phyloP scores from a whole-genome alignment of 1,284 basidiomycete genomes.

The Mixia osmundae region DNA sequence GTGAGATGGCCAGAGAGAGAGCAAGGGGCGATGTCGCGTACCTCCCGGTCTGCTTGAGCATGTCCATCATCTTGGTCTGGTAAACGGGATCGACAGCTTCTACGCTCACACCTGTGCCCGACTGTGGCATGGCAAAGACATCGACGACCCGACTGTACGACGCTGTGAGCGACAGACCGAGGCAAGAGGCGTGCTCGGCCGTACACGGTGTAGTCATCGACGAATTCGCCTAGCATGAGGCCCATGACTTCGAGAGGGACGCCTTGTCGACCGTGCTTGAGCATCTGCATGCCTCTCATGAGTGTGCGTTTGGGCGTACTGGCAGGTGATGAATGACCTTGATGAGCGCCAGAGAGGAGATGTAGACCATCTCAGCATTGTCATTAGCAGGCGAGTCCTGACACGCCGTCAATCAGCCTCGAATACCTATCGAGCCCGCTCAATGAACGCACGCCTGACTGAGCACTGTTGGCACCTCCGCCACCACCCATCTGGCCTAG shows the following conservation, averaged over 20 bases:
- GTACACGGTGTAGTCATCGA: constrained; percentile 84
- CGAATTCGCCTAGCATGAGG: constrained; percentile 87
- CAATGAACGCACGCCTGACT: no score
- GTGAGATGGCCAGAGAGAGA: not conserved
- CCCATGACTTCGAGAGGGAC: constrained; percentile 99
- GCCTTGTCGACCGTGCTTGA: constrained; percentile 95
- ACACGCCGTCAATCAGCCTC: no score
- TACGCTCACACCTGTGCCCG: constrained; percentile 91
- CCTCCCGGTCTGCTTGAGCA: constrained; percentile 98
- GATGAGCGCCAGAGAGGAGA: constrained; percentile 73
- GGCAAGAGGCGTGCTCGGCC: constrained; percentile 3
- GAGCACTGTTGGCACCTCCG: no score
- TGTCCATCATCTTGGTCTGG: constrained; percentile 95
- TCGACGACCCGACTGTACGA: constrained; percentile 57
- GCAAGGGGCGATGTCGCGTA: constrained; percentile 24
- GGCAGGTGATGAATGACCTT: constrained; percentile 35
- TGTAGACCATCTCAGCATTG: constrained; percentile 76
- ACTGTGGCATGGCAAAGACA: constrained; percentile 99
- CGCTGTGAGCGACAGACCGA: constrained; percentile 2
- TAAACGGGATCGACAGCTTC: constrained; percentile 99
- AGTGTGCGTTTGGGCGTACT: not conserved
- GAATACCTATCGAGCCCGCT: no score
- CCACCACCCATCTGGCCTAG: no score
- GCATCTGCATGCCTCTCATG: constrained; percentile 41
- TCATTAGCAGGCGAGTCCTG: no score